Evolutionary conservation across 225 moss, liverwort and hornwort genomes (phyloP).

Genomic region (Pseudisothecium myosuroides): DNA sequence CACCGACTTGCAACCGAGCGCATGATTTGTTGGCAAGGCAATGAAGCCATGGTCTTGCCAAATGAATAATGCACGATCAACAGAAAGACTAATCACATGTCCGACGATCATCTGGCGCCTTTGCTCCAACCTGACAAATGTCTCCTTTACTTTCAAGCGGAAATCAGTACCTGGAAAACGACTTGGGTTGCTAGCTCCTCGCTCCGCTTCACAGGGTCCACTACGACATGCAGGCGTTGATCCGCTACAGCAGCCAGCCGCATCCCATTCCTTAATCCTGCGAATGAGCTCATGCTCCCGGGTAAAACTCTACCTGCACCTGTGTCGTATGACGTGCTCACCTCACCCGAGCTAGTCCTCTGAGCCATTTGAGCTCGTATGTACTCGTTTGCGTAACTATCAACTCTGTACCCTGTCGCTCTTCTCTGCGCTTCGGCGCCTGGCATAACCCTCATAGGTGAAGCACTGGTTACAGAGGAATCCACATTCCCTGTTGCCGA

Average conservation of each 20-base stretch:
- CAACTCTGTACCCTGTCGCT: not conserved
- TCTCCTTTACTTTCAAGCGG: not conserved
- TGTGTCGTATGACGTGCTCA: constrained; percentile 31
- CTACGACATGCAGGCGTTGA: constrained; percentile 1
- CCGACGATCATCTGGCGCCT: not conserved
- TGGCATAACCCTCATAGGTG: not conserved
- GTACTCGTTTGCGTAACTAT: not conserved
- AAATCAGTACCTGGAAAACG: constrained; percentile 45
- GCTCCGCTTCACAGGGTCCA: constrained; percentile 39
- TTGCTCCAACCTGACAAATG: not conserved
- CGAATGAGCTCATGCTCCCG: constrained; percentile 13
- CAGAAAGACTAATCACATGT: not conserved
- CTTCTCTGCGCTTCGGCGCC: constrained; percentile 2
- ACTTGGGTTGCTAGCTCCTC: constrained; percentile 43
- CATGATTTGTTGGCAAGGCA: not conserved
- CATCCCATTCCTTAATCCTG: constrained; percentile 28
- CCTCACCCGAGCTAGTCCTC: constrained; percentile 30
- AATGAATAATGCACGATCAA: not conserved
- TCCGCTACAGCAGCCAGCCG: constrained; percentile 19
- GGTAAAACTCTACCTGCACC: constrained; percentile 21
- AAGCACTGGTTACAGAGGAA: constrained; percentile 24
- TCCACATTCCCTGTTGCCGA: constrained; percentile 10
- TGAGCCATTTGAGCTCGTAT: not conserved
- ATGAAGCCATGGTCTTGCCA: not conserved
- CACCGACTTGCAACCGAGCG: not conserved